Percentiles rank a stretch among this genome's conserved stretches.
Evolutionary conservation across 257 asterid species (phyloP).

Genomic region (Solanum etuberosum): DNA sequence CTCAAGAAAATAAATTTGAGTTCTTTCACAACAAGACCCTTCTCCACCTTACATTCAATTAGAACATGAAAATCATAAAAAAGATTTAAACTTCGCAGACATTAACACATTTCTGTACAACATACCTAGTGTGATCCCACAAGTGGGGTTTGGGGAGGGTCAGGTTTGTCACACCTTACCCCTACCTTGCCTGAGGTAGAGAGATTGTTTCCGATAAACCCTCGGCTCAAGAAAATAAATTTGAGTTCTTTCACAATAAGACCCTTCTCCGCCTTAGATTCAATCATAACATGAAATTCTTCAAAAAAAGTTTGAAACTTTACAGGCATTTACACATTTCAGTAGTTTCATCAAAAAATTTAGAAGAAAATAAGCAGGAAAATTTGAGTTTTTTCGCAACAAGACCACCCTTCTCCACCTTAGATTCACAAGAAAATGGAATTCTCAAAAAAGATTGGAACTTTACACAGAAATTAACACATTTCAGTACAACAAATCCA

Average conservation of each 20-base stretch:
- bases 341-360: not conserved
- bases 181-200: not conserved
- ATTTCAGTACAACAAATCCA: not conserved
- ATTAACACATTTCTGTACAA: not conserved
- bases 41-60: not conserved
- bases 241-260: not conserved
- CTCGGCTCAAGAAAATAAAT: not conserved
- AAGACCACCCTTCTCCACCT: not conserved
- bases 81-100: not conserved
- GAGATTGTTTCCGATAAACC: not conserved
- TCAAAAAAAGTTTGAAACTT: no score
- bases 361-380: not conserved
- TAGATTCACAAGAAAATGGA: not conserved
- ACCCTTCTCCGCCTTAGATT: not conserved
- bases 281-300: no score
- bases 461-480: not conserved
- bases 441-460: not conserved
- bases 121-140: not conserved
- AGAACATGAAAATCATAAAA: not conserved
- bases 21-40: not conserved
- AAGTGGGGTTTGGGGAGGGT: not conserved
- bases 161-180: not conserved
- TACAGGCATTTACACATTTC: no score
- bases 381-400: not conserved
- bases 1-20: not conserved